Evolutionary conservation across 1,284 basidiomycete genomes (phyloP), one percentile per base, ranked within the genome.

Genomic region (Farysia itapuensis): DNA sequence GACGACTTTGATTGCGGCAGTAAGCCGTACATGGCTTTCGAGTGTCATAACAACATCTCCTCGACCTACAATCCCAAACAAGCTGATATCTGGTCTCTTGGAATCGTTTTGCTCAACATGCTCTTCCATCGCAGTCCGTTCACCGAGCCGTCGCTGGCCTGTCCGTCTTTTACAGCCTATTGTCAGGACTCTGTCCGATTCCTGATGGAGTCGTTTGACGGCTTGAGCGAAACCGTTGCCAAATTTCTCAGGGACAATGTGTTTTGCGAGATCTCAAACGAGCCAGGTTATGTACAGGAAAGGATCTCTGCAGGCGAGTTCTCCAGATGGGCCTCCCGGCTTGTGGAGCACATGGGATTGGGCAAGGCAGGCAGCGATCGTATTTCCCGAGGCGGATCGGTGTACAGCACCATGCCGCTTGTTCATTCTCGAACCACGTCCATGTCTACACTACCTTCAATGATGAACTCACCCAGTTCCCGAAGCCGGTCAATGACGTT

Each of bases 1-100:
- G 86, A 88, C 52, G 94, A 98, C 79, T 93, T 98, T 83, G 93
- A 97, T 77, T 98, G 95, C 79, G 94, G 94, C 46, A 94, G 90
- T 78, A 92, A 93, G 56, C 94, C 94, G 0, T 98, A 98, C 80
- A 97, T 98, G 94, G 93, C 91, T 70, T 97, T 87, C 77, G 89
- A 98, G 81, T 97, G 94, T 79, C 87, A 92, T 77, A 97, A 98
- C 82, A 96, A 97, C 79, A 82, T 94, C 63, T 87, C 89, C 22
- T 89, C 90, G 51, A 88, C 86, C 36, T 98, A 98, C 81, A 84
- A 86, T 65, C 92, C 94, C 44, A 87, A 87, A 66, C 89, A 90
- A 56, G 94, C 95, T 52, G 94, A 98, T 79, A 90, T 97, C 43
- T 98, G 94, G 94, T 97, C 93, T 21, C 83, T 98, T 60, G 95